Percentiles rank a stretch among this genome's conserved stretches.
phyloP scores from a whole-genome alignment of 192 early-diverging fungal genomes.

The Radiomyces spectabilis region DNA sequence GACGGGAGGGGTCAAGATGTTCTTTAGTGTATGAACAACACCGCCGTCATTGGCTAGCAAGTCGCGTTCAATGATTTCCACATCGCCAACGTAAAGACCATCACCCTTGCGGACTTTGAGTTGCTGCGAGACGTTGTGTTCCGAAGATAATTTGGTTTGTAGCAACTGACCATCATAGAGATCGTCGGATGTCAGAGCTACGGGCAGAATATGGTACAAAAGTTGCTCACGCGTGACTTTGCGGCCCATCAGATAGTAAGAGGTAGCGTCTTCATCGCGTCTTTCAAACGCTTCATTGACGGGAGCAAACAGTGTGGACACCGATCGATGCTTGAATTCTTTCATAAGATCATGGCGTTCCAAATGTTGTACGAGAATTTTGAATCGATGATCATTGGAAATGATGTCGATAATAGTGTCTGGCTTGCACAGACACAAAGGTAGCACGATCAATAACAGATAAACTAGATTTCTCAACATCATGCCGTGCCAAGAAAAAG shows the following conservation, averaged over 20 bases:
- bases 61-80: conserved; percentile 16
- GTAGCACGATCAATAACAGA: no score
- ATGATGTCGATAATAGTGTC: no score
- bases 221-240: conserved; percentile 9
- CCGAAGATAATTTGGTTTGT: conserved; percentile 1
- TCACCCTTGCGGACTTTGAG: conserved; percentile 9
- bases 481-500: no score
- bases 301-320: conserved; percentile 56
- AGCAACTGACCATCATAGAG: conserved; percentile 14
- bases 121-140: not conserved
- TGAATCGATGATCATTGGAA: no score
- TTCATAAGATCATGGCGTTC: no score
- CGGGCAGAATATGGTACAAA: conserved; percentile 10
- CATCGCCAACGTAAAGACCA: not conserved
- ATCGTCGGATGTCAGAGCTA: not conserved
- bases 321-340: no score
- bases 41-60: conserved; percentile 38
- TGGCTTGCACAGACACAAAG: no score
- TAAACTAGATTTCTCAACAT: no score
- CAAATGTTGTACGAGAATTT: no score
- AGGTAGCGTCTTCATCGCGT: conserved; percentile 29
- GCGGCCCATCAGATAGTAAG: conserved; percentile 1
- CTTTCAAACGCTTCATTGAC: conserved; percentile 47
- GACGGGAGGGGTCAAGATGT: conserved; percentile 21
- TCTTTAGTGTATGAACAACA: conserved; percentile 38